Percentiles rank a stretch among this genome's conserved stretches.
Evolutionary conservation across 495 filamentous ascomycete genomes (phyloP).

Genomic region (Xylaria acuta): DNA sequence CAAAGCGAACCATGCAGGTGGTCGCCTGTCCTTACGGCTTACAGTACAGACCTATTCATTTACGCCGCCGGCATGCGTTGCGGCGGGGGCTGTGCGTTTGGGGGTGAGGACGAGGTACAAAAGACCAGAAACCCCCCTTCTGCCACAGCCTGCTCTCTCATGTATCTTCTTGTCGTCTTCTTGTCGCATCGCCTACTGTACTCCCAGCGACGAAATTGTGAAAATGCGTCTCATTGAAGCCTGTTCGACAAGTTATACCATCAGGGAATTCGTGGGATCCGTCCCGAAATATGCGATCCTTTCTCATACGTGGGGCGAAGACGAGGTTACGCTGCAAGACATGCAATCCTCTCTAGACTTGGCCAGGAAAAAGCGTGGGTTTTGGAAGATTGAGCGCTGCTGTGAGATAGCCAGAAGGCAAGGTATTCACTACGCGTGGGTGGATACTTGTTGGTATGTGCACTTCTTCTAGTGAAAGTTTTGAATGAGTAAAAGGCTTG

Average conservation of each 20-base stretch:
- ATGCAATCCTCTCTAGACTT: not conserved
- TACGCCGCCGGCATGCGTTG: not conserved
- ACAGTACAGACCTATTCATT: not conserved
- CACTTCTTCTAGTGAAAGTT: not conserved
- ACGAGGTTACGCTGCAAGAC: conserved; percentile 26
- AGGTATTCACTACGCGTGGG: no score
- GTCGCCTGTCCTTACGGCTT: no score
- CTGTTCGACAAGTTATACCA: not conserved
- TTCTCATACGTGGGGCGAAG: conserved; percentile 26
- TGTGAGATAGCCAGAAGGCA: not conserved
- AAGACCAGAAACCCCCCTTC: not conserved
- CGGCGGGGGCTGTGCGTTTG: not conserved
- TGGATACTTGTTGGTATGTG: not conserved
- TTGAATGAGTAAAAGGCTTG: no score
- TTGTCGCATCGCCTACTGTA: not conserved
- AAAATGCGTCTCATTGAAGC: not conserved
- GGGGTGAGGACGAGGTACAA: not conserved
- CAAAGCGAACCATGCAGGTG: no score
- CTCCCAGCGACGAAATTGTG: not conserved
- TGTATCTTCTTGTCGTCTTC: not conserved
- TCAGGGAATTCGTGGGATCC: not conserved
- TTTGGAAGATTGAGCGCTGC: not conserved
- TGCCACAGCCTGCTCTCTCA: not conserved
- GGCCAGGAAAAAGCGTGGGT: not conserved
- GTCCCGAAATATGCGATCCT: conserved; percentile 18